phyloP scores from a whole-genome alignment of 495 filamentous ascomycete genomes.

The Xylaria curta region DNA sequence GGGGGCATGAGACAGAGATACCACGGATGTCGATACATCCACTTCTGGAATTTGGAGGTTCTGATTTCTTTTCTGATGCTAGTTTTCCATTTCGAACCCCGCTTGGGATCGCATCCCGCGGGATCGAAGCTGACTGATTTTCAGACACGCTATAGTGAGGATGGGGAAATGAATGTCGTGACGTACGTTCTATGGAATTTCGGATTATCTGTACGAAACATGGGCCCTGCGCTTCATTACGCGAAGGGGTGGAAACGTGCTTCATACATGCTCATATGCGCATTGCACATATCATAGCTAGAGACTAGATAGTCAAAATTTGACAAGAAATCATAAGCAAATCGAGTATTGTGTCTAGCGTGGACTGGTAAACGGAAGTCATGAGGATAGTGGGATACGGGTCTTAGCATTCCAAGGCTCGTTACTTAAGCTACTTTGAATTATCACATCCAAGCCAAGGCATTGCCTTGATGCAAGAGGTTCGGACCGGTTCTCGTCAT shows the following conservation, averaged over 20 bases:
- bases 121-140: neutral
- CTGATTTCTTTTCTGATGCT: neutral
- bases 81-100: neutral
- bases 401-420: neutral
- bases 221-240: neutral
- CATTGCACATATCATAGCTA: neutral
- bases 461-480: neutral
- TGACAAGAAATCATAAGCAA: neutral
- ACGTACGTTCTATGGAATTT: neutral
- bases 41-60: neutral
- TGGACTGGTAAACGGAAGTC: neutral
- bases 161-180: neutral
- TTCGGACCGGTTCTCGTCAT: neutral
- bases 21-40: conserved; percentile 18
- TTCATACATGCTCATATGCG: neutral
- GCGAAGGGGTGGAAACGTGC: neutral
- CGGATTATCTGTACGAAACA: neutral
- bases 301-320: neutral
- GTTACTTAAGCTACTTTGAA: neutral
- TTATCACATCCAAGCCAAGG: neutral
- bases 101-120: neutral
- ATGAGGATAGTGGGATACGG: neutral
- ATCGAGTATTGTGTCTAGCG: neutral
- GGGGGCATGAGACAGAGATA: conserved; percentile 12
- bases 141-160: neutral